phyloP scores from a whole-genome alignment of 1,139 yeast species.

The Yamadazyma spencermartinsiae region DNA sequence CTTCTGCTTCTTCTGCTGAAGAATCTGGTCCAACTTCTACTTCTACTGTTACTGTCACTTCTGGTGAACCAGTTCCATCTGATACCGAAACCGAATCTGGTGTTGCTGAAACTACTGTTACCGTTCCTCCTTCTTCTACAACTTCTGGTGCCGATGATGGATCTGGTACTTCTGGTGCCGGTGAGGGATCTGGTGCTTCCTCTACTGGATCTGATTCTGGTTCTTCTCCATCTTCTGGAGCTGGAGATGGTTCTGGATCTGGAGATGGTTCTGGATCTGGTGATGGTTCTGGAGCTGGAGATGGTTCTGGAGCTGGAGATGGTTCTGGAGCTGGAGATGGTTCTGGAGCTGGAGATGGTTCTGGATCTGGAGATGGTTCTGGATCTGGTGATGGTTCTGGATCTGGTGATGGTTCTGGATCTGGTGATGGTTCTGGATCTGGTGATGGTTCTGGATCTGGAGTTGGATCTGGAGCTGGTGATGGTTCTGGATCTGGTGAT shows the following conservation, averaged over 20 bases:
- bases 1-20: slow-evolving; percentile 14
- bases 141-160: slow-evolving; percentile 5
- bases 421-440: slow-evolving; percentile 10
- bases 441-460: slow-evolving; percentile 3
- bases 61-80: slow-evolving; percentile 4
- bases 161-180: slow-evolving; percentile 11
- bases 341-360: slow-evolving; percentile 8
- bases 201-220: slow-evolving; percentile 11
- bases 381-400: slow-evolving; percentile 5
- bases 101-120: slow-evolving; percentile 10
- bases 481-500: slow-evolving; percentile 4
- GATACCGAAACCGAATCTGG: slow-evolving; percentile 10
- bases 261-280: slow-evolving; percentile 4
- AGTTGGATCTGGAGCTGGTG: slow-evolving; percentile 1
- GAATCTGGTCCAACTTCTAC: slow-evolving; percentile 13
- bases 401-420: slow-evolving; percentile 3
- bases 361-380: slow-evolving; percentile 6
- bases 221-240: slow-evolving; percentile 8
- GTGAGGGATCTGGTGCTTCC: slow-evolving; percentile 12
- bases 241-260: slow-evolving; percentile 5
- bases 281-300: background rate
- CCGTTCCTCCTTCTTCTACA: slow-evolving; percentile 5
- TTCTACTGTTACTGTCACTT: slow-evolving; percentile 11
- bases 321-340: slow-evolving; percentile 3
- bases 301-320: slow-evolving; percentile 3